These are phyloP conservation scores for Neoscytalidium dimidiatum DNA, from an alignment of 2,329 filamentous ascomycete genomes.

Conservation along the genomic window DNA sequence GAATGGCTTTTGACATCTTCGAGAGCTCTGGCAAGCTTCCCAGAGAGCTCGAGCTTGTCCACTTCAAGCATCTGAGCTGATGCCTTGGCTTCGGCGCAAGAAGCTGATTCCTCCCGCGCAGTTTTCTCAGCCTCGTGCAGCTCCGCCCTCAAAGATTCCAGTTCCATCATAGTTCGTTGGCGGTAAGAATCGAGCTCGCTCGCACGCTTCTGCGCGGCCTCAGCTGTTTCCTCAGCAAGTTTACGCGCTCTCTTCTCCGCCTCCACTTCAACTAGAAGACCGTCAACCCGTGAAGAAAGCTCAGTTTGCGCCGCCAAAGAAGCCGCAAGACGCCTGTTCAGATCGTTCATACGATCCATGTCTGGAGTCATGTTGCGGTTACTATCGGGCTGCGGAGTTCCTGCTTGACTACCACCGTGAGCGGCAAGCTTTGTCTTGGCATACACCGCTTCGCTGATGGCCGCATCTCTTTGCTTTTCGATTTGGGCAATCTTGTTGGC, in stretches of 20 bases:
- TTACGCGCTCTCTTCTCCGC: slow-evolving; percentile 79
- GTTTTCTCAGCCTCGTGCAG: slow-evolving; percentile 77
- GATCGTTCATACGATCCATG: slow-evolving; percentile 70
- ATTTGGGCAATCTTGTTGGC: slow-evolving; percentile 90
- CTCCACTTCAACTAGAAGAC: slow-evolving; percentile 69
- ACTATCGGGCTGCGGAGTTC: slow-evolving; percentile 56
- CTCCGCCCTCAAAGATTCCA: slow-evolving; percentile 83
- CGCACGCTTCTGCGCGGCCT: slow-evolving; percentile 80
- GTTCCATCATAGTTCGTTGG: slow-evolving; percentile 79
- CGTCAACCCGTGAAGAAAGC: slow-evolving; percentile 74
- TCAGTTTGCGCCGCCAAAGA: slow-evolving; percentile 78
- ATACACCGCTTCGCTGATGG: slow-evolving; percentile 93
- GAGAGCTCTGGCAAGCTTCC: slow-evolving; percentile 67
- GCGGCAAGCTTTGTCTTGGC: slow-evolving; percentile 91
- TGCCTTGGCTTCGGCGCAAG: slow-evolving; percentile 73
- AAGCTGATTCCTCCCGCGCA: slow-evolving; percentile 78
- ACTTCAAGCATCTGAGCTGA: slow-evolving; percentile 73
- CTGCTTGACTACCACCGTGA: slow-evolving; percentile 67
- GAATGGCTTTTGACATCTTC: slow-evolving; percentile 70
- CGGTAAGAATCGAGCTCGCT: slow-evolving; percentile 80
- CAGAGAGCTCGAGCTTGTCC: slow-evolving; percentile 79
- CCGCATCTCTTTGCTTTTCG: slow-evolving; percentile 90
- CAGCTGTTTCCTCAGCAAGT: slow-evolving; percentile 83
- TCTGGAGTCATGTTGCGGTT: slow-evolving; percentile 61
- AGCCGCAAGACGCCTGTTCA: slow-evolving; percentile 79